A percentile compares a stretch with the other conserved stretches of the same genome.
These are phyloP conservation scores for Beta lomatogona DNA, from an alignment of 179 eudicot genomes.

Conservation along the genomic window DNA sequence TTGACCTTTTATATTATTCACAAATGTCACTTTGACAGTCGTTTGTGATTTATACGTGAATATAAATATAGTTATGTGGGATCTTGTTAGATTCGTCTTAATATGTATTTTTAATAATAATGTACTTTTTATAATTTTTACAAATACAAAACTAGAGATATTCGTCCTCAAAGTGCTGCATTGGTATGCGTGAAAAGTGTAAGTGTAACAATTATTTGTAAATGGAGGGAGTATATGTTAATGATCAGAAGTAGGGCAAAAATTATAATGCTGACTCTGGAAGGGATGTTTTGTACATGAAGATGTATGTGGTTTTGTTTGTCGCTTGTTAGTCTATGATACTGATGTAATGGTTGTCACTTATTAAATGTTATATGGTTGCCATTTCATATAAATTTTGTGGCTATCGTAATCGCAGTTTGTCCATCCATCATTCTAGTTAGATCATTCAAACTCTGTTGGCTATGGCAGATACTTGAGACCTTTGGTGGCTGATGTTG, in stretches of 20 bases:
- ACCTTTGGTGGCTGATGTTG: conserved; percentile 95
- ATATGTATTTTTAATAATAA: too few relatives aligned
- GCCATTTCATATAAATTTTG: background rate
- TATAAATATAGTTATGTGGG: too few relatives aligned
- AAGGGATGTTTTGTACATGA: background rate
- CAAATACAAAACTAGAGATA: too few relatives aligned
- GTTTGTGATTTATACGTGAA: too few relatives aligned
- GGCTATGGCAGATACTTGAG: conserved; percentile 62
- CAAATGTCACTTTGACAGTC: too few relatives aligned
- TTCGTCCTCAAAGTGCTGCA: too few relatives aligned
- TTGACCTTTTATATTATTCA: too few relatives aligned
- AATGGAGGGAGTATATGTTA: too few relatives aligned
- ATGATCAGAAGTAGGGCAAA: background rate
- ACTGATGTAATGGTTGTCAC: background rate
- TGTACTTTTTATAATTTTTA: too few relatives aligned
- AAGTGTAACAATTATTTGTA: too few relatives aligned
- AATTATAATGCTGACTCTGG: background rate
- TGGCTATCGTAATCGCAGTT: background rate
- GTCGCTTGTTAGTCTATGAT: background rate
- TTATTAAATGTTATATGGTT: conserved; percentile 1
- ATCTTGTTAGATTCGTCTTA: too few relatives aligned
- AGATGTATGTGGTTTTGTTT: background rate
- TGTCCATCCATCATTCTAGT: background rate
- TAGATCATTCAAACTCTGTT: conserved; percentile 21
- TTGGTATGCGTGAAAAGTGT: too few relatives aligned